Conservation (phyloP, 495 filamentous ascomycete genomes). For the Saxophila tyrrhenica region DNA sequence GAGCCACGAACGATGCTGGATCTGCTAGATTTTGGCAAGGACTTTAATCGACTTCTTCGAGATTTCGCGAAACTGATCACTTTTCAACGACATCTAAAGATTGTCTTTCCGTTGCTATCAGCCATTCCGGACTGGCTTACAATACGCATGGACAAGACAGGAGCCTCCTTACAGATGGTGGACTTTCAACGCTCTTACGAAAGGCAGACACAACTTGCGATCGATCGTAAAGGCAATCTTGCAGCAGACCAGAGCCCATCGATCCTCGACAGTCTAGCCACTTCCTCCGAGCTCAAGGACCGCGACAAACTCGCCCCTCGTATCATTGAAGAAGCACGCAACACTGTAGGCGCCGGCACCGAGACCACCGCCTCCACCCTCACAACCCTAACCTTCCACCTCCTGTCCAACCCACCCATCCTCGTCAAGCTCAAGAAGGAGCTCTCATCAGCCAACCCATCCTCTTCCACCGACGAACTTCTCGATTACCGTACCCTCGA, state of each 20-base stretch:
- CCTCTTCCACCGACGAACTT: background rate
- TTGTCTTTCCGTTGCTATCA: constrained; percentile 1
- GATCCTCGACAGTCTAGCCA: background rate
- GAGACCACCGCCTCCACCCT: constrained; percentile 20
- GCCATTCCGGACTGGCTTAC: background rate
- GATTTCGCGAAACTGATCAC: constrained; percentile 7
- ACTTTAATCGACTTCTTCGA: constrained; percentile 1
- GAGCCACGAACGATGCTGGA: constrained; percentile 19
- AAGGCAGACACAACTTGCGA: background rate
- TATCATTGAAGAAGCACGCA: constrained; percentile 18
- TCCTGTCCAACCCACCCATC: constrained; percentile 14
- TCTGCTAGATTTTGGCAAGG: background rate
- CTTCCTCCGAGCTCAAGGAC: background rate
- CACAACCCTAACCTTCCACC: constrained; percentile 9
- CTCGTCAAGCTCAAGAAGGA: constrained; percentile 11
- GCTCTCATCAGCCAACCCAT: background rate
- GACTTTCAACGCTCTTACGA: background rate
- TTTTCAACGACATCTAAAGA: background rate
- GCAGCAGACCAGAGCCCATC: background rate
- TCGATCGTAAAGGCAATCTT: background rate
- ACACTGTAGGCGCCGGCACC: constrained; percentile 18
- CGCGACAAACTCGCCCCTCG: background rate
- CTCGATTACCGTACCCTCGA: constrained; percentile 37
- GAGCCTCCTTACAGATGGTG: background rate
- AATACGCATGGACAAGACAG: constrained; percentile 1